Evolutionary conservation across 1,139 yeast genomes (phyloP).

Genomic region (Candida sp.): DNA sequence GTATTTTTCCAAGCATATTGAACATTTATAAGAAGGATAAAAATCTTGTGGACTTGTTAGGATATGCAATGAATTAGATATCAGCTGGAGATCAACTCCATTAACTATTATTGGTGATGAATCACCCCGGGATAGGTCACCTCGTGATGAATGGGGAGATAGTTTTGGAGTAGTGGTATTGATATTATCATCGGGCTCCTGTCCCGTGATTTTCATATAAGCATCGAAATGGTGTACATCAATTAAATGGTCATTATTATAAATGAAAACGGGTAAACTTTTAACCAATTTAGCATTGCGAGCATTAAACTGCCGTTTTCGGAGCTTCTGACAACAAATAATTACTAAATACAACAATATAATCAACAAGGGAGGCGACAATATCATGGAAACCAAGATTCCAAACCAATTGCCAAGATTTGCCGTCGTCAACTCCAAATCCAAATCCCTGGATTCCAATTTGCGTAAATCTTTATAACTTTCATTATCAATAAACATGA

Average conservation of each 20-base stretch:
- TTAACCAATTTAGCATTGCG: conserved; percentile 33
- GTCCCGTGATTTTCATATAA: conserved; percentile 25
- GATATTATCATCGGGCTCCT: conserved; percentile 10
- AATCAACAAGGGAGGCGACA: conserved; percentile 43
- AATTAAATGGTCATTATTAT: conserved; percentile 34
- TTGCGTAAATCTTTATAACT: conserved; percentile 23
- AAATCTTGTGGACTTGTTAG: conserved; percentile 34
- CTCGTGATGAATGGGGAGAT: conserved; percentile 16
- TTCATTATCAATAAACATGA: conserved; percentile 38
- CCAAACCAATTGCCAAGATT: conserved; percentile 40
- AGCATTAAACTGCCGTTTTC: conserved; percentile 24
- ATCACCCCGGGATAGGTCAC: conserved; percentile 8
- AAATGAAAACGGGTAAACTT: conserved; percentile 38
- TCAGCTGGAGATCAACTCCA: conserved; percentile 27
- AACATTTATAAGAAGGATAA: conserved; percentile 40
- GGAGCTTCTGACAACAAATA: conserved; percentile 26
- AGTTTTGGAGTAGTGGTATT: conserved; percentile 10
- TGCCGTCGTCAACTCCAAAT: conserved; percentile 26
- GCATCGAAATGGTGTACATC: conserved; percentile 20
- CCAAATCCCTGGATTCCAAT: conserved; percentile 10
- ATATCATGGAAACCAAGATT: conserved; percentile 36
- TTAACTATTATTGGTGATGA: conserved; percentile 23
- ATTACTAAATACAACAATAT: conserved; percentile 32
- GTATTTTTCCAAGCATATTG: conserved; percentile 43
- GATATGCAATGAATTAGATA: conserved; percentile 18